Percentiles rank a stretch among this genome's conserved stretches.
Evolutionary conservation across 202 grass and related monocot genomes (phyloP).

Genomic region (Panicum hallii): DNA sequence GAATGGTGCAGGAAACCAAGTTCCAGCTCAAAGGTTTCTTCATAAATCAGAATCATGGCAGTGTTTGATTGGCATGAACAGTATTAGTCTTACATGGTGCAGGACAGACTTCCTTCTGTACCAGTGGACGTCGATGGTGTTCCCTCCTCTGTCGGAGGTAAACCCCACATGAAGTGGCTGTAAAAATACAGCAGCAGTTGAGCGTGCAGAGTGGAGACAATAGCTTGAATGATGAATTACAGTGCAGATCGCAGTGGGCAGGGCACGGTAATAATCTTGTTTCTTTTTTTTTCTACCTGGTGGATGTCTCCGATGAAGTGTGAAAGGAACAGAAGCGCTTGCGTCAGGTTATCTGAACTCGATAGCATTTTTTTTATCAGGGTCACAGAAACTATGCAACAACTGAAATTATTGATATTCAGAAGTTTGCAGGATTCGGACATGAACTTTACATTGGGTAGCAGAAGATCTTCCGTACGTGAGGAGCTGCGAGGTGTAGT

Average conservation of each 20-base stretch:
- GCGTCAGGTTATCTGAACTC: conserved; percentile 65
- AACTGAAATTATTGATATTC: neutral
- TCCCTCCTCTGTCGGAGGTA: conserved; percentile 62
- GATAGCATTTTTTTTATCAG: neutral
- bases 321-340: conserved; percentile 70
- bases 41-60: neutral
- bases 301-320: conserved; percentile 87
- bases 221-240: neutral
- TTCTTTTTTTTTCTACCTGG: conserved; percentile 40
- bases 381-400: neutral
- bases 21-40: neutral
- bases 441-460: conserved; percentile 18
- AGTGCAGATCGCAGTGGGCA: neutral
- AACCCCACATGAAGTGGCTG: conserved; percentile 80
- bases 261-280: neutral
- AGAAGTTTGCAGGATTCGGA: neutral
- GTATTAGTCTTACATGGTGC: conserved; percentile 58
- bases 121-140: conserved; percentile 76
- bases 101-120: conserved; percentile 72
- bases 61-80: neutral
- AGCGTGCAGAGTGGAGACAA: neutral
- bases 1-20: conserved; percentile 5
- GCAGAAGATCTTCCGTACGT: conserved; percentile 41
- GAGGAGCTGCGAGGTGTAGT: conserved; percentile 75
- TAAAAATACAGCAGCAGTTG: neutral